Conservation (phyloP, 202 grass and related monocot genomes). For the Cymbopogon flexuosus region DNA sequence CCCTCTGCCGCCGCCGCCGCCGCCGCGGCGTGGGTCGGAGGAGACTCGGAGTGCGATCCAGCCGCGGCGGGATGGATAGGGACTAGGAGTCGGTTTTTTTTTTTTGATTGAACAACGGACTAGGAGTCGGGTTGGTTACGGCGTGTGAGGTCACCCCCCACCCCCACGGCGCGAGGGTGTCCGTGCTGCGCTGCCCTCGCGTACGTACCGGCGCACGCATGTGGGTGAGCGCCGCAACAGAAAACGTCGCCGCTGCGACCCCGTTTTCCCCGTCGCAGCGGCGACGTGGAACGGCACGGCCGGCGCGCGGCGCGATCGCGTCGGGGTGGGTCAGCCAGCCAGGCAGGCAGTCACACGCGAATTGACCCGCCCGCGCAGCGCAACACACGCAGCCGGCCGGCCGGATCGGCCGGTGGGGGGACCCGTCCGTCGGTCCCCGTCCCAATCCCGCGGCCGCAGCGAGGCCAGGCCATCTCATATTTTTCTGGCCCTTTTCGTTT, state of each 20-base stretch:
- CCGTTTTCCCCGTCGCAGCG: too few relatives aligned
- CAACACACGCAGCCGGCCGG: not conserved
- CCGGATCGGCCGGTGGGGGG: not conserved
- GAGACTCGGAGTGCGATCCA: not conserved
- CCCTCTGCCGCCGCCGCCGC: not conserved
- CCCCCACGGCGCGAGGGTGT: not conserved
- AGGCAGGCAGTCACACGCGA: not conserved
- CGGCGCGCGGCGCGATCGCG: not conserved
- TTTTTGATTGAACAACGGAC: too few relatives aligned
- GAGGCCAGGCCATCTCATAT: not conserved
- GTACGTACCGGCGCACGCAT: not conserved
- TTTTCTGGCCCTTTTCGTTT: conserved; percentile 3
- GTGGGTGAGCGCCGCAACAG: conserved; percentile 25
- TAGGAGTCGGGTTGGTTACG: not conserved
- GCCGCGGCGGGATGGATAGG: not conserved
- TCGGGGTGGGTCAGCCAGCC: conserved; percentile 5
- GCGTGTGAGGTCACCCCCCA: conserved; percentile 2
- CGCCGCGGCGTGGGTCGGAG: conserved; percentile 11
- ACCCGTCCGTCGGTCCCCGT: not conserved
- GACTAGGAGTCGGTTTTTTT: not conserved
- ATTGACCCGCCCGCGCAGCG: not conserved
- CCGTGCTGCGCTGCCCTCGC: not conserved
- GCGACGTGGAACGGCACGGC: too few relatives aligned
- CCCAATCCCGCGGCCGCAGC: not conserved
- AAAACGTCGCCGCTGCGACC: not conserved